A percentile compares a stretch with the other conserved stretches of the same genome.
phyloP scores from a whole-genome alignment of 192 early-diverging fungal genomes.

The Spinellus fusiger region DNA sequence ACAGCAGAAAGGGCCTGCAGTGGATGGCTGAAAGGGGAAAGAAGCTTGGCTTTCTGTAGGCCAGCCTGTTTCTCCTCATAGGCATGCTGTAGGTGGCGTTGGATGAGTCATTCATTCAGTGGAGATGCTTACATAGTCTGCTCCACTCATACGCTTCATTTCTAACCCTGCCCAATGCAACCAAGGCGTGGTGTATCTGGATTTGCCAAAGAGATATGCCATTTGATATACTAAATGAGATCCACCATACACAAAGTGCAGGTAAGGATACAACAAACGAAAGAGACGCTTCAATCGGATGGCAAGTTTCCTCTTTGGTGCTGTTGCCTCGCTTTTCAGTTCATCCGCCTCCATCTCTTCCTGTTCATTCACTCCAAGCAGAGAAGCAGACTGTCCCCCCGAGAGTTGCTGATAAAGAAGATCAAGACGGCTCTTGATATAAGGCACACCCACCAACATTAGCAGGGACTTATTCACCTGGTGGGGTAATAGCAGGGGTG shows the following conservation, averaged over 20 bases:
- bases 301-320: constrained; percentile 2
- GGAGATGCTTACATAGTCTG: constrained; percentile 67
- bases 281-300: constrained; percentile 38
- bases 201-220: constrained; percentile 80
- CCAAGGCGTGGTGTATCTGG: constrained; percentile 78
- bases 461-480: constrained; percentile 60
- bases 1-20: constrained; percentile 19
- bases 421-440: constrained; percentile 68
- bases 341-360: constrained; percentile 31
- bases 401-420: constrained; percentile 62
- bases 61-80: constrained; percentile 12
- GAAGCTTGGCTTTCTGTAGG: neutral
- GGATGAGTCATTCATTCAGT: neutral
- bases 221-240: constrained; percentile 65
- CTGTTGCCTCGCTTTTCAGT: constrained; percentile 1
- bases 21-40: constrained; percentile 7
- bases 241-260: constrained; percentile 64
- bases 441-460: constrained; percentile 68
- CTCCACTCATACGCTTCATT: constrained; percentile 70
- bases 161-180: constrained; percentile 73
- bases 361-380: constrained; percentile 55
- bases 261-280: constrained; percentile 60
- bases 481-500: constrained; percentile 37
- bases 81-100: constrained; percentile 8
- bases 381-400: constrained; percentile 56